Percentiles rank a stretch among this genome's conserved stretches.
These are phyloP conservation scores for Boletellus ananas DNA, from an alignment of 768 basidiomycete genomes.

Conservation along the genomic window DNA sequence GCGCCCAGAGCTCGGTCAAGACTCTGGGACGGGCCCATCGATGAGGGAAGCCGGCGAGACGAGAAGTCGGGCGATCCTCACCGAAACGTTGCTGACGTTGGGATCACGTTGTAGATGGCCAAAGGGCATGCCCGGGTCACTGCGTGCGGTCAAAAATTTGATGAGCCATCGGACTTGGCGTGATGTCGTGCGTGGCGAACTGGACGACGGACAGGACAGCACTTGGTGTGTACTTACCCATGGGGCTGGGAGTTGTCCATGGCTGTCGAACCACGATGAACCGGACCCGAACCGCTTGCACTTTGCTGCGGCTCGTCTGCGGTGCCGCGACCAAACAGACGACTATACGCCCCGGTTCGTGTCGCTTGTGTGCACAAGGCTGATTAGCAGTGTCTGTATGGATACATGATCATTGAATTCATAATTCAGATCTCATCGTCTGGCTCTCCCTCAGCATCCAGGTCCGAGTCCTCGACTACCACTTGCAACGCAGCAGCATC, in stretches of 20 bases:
- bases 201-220: not conserved
- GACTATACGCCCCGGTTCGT: slow-evolving; percentile 22
- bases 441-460: slow-evolving; percentile 42
- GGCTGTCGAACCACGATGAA: slow-evolving; percentile 34
- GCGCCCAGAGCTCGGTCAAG: slow-evolving; percentile 58
- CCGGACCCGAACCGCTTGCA: slow-evolving; percentile 34
- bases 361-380: not conserved
- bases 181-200: not conserved
- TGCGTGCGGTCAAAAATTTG: slow-evolving; percentile 28
- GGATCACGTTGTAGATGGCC: slow-evolving; percentile 56
- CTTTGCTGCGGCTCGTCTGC: slow-evolving; percentile 32
- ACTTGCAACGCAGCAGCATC: not conserved
- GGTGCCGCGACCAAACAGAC: slow-evolving; percentile 24
- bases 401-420: slow-evolving; percentile 20
- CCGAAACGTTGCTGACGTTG: slow-evolving; percentile 55
- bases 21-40: slow-evolving; percentile 36
- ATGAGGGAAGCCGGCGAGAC: slow-evolving; percentile 26
- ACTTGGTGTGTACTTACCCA: slow-evolving; percentile 28
- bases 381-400: slow-evolving; percentile 23
- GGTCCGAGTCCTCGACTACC: slow-evolving; percentile 29
- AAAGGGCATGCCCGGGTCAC: slow-evolving; percentile 61
- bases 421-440: slow-evolving; percentile 48
- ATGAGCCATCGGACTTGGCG: slow-evolving; percentile 11
- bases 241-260: slow-evolving; percentile 35
- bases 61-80: slow-evolving; percentile 35